Base-by-base conservation (phyloP, 345 rosid genomes). In the Turnera subulata region DNA sequence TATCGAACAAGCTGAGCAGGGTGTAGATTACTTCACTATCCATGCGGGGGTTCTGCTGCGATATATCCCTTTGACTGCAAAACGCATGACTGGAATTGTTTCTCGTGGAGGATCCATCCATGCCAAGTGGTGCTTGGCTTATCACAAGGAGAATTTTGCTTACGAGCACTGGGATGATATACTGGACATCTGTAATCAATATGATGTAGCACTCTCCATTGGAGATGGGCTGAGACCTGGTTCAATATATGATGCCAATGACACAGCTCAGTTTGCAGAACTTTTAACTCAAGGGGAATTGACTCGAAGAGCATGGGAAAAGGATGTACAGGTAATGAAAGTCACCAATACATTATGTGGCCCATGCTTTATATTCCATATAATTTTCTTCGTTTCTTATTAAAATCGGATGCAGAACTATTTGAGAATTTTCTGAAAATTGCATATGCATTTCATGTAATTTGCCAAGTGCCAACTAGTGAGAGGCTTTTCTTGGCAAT, bases 141-240 rank as follows among this genome's bases (percentile, higher is more conserved):
- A 94, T 66, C 99, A 94, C 62, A 84, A 82, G 73, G 99, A 94
- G 77, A 90, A 94, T 70, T 94, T 94, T 71, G 96, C 99, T 14
- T 90, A 94, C 47, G 95, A 90, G 69, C 97, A 90, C 48, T 94
- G 99, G 99, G 97, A 90, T 80, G 99, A 88, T 51, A 90, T 94
- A 52, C 88, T 94, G 39, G 95, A 90, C 49, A 94, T 94, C 13
- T 88, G 99, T 59, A 90, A 90, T 78, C 96, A 94, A 59, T 94
- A 88, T 71, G 96, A 94, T 61, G 91, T 90, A 63, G 94, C 96
- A 4, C 78, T 94, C 53, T 94, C 99, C 0, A 94, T 94, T 16
- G 96, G 99, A 6, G 97, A 94, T 79, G 97, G 97, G 33, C 60
- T 94, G 54, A 85, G 97, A 67, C 97, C 99, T 51, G 99, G 99